Conservation (phyloP, 2,329 filamentous ascomycete genomes). For the Diplodia intermedia region DNA sequence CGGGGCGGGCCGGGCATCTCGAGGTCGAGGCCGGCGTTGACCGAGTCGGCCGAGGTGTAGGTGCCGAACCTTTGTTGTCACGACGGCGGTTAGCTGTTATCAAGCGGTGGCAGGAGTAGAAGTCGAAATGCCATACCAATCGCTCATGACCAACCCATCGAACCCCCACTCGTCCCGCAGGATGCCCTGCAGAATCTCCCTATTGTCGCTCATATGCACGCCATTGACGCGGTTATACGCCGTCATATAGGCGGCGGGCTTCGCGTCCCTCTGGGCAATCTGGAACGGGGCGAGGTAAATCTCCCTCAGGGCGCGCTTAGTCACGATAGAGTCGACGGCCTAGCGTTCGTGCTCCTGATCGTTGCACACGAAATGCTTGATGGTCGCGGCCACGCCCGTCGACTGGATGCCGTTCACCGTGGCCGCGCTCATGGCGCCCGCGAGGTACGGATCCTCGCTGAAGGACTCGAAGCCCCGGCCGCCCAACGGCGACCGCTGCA, state of each 20-base stretch:
- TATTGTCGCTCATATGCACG: slow-evolving; percentile 69
- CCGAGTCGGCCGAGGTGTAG: slow-evolving; percentile 45
- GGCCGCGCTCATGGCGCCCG: slow-evolving; percentile 70
- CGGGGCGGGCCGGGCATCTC: slow-evolving; percentile 59
- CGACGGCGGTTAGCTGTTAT: no score
- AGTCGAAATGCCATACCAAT: slow-evolving; percentile 62
- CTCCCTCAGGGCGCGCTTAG: slow-evolving; percentile 64
- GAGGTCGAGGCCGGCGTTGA: slow-evolving; percentile 48
- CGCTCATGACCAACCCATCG: slow-evolving; percentile 70
- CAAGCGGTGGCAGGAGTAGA: no score
- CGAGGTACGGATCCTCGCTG: slow-evolving; percentile 71
- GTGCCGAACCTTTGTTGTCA: slow-evolving; percentile 52
- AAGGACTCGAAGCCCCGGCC: slow-evolving; percentile 81
- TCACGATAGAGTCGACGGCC: slow-evolving; percentile 58
- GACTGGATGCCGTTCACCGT: slow-evolving; percentile 68
- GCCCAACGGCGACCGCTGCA: slow-evolving; percentile 79
- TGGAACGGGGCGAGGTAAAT: slow-evolving; percentile 68
- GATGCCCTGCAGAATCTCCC: slow-evolving; percentile 69
- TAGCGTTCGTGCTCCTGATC: slow-evolving; percentile 74
- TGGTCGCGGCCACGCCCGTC: slow-evolving; percentile 70
- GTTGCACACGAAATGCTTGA: slow-evolving; percentile 76
- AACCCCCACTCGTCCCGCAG: slow-evolving; percentile 76
- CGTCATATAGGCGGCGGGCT: slow-evolving; percentile 73
- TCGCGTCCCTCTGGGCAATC: slow-evolving; percentile 73
- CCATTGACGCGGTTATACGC: slow-evolving; percentile 79